Evolutionary conservation across 2,329 filamentous ascomycete genomes (phyloP).

Genomic region (Dactylellina haptotyla): DNA sequence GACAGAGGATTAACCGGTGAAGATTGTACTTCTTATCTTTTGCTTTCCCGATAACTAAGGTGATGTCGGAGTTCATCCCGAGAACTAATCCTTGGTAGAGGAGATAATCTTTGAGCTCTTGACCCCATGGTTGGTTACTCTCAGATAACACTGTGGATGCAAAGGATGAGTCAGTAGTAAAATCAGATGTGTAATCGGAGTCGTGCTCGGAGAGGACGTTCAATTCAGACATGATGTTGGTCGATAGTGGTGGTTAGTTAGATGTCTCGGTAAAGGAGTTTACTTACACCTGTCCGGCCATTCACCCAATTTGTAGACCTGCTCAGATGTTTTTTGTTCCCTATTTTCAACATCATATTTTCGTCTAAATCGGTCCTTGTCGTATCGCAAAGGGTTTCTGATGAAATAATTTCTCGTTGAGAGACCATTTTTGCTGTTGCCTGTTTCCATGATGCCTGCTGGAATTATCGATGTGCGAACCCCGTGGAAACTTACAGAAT

Average conservation of each 20-base stretch:
- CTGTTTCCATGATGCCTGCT: too few species aligned
- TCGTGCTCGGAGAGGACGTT: too few species aligned
- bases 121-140: neutral
- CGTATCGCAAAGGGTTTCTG: neutral
- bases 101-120: conserved; percentile 42
- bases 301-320: conserved; percentile 10
- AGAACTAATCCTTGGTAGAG: conserved; percentile 35
- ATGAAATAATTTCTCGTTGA: too few species aligned
- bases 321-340: neutral
- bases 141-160: neutral
- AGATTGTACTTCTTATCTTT: conserved; percentile 10
- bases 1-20: conserved; percentile 42
- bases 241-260: too few species aligned
- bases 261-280: neutral
- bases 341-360: neutral
- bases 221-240: neutral
- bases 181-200: neutral
- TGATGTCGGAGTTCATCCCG: conserved; percentile 29
- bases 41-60: conserved; percentile 16
- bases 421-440: too few species aligned
- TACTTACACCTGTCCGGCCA: neutral
- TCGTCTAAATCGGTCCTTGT: neutral
- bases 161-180: neutral
- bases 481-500: too few species aligned
- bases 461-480: too few species aligned